Percentiles rank a stretch among this genome's conserved stretches.
Evolutionary conservation across 495 filamentous ascomycete species (phyloP).

Genomic region (Penicillium desertorum): DNA sequence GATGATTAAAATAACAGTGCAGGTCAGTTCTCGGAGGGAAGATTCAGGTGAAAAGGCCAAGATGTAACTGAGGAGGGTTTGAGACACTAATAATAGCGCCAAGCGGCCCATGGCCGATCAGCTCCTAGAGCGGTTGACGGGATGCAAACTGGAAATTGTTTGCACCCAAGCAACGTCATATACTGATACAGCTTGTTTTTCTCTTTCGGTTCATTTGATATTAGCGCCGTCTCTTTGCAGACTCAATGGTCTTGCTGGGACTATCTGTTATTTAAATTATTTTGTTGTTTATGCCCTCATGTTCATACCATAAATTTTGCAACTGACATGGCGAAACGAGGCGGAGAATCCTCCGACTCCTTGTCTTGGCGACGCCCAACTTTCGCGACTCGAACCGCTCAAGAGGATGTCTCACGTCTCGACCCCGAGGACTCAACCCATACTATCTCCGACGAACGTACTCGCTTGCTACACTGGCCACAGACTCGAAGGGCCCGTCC

Average conservation of each 20-base stretch:
- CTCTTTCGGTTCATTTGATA: neutral
- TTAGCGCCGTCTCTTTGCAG: neutral
- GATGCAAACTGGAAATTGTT: slow-evolving; percentile 42
- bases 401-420: slow-evolving; percentile 55
- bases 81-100: slow-evolving; percentile 7
- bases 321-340: slow-evolving; percentile 24
- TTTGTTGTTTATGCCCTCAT: slow-evolving; percentile 7
- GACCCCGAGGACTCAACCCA: slow-evolving; percentile 36
- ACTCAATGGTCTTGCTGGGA: slow-evolving; percentile 4
- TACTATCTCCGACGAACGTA: slow-evolving; percentile 24
- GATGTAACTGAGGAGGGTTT: slow-evolving; percentile 12
- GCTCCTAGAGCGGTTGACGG: slow-evolving; percentile 16
- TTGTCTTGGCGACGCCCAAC: slow-evolving; percentile 47
- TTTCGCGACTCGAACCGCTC: slow-evolving; percentile 55
- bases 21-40: neutral
- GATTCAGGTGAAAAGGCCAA: neutral
- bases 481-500: slow-evolving; percentile 26
- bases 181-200: slow-evolving; percentile 19
- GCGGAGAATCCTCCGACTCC: slow-evolving; percentile 27
- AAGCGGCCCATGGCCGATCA: slow-evolving; percentile 11
- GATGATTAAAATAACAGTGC: neutral
- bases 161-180: slow-evolving; percentile 29
- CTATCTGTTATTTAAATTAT: slow-evolving; percentile 5
- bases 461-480: slow-evolving; percentile 25
- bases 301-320: slow-evolving; percentile 7